These are phyloP conservation scores for Coemansia sp. DNA, from an alignment of 192 early-diverging fungal genomes.

Conservation along the genomic window DNA sequence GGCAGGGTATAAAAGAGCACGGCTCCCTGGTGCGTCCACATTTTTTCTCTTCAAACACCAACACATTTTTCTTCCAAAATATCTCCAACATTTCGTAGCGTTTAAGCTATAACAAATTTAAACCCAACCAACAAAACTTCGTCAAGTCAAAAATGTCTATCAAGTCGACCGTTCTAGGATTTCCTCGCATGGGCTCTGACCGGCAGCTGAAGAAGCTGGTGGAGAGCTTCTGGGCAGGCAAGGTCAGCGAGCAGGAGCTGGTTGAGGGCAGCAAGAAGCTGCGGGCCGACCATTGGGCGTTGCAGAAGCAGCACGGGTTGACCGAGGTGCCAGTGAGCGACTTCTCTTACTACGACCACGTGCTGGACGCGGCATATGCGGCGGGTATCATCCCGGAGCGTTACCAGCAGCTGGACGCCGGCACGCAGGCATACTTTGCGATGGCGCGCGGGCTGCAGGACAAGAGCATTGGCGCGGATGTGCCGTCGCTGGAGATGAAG, in stretches of 20 bases:
- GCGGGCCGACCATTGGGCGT: slow-evolving; percentile 70
- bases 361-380: slow-evolving; percentile 66
- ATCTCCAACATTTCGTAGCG: background rate
- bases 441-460: slow-evolving; percentile 93
- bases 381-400: slow-evolving; percentile 64
- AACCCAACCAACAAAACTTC: too few relatives aligned
- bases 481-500: slow-evolving; percentile 97
- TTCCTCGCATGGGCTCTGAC: slow-evolving; percentile 91
- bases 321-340: slow-evolving; percentile 88
- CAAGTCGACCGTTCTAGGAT: slow-evolving; percentile 65
- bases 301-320: slow-evolving; percentile 70
- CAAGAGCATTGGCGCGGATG: slow-evolving; percentile 72
- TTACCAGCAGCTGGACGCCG: slow-evolving; percentile 64
- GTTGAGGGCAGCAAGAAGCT: slow-evolving; percentile 62
- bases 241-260: slow-evolving; percentile 70
- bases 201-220: slow-evolving; percentile 95
- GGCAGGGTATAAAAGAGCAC: too few relatives aligned
- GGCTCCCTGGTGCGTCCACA: too few relatives aligned
- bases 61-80: slow-evolving; percentile 2
- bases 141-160: slow-evolving; percentile 23
- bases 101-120: too few relatives aligned
- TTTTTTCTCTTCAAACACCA: too few relatives aligned
- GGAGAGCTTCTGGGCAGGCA: slow-evolving; percentile 89
- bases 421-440: slow-evolving; percentile 89
- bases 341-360: slow-evolving; percentile 94